Percentiles rank a stretch among this genome's conserved stretches.
Conservation (phyloP, 2,329 filamentous ascomycete genomes). For the Tolypocladium capitatum region DNA sequence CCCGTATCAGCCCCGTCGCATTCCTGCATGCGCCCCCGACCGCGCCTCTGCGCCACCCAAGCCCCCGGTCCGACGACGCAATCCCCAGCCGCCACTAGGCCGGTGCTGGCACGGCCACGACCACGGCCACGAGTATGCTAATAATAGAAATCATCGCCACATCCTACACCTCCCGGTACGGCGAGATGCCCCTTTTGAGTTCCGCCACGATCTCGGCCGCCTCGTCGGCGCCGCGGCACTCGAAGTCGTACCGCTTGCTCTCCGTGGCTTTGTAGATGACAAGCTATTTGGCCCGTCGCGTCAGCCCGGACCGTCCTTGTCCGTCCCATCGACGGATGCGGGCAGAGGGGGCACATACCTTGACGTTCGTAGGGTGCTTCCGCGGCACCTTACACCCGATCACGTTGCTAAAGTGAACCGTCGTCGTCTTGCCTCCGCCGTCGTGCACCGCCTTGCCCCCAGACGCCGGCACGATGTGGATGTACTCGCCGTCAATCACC, state of each 20-base stretch:
- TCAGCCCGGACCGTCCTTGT: neutral
- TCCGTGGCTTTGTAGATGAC: slow-evolving; percentile 65
- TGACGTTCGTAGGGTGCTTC: slow-evolving; percentile 69
- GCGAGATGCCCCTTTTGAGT: slow-evolving; percentile 62
- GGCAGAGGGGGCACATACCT: slow-evolving; percentile 36
- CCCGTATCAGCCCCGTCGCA: too few species aligned
- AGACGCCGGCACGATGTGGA: slow-evolving; percentile 67
- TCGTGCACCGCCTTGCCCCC: slow-evolving; percentile 53
- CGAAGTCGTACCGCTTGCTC: slow-evolving; percentile 74
- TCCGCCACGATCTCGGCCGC: slow-evolving; percentile 68
- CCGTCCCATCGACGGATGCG: too few species aligned
- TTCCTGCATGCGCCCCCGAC: too few species aligned
- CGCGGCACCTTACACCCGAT: slow-evolving; percentile 70
- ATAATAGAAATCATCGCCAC: neutral
- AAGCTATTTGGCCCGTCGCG: slow-evolving; percentile 26
- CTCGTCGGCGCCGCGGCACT: slow-evolving; percentile 58
- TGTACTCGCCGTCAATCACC: slow-evolving; percentile 73
- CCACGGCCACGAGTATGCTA: neutral
- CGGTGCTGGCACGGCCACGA: too few species aligned
- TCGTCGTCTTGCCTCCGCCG: slow-evolving; percentile 57
- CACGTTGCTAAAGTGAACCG: slow-evolving; percentile 70
- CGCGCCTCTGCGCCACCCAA: too few species aligned
- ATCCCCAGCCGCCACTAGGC: neutral
- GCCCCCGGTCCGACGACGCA: neutral
- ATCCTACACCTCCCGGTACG: slow-evolving; percentile 39